Evolutionary conservation across 768 basidiomycete genomes (phyloP), one percentile per base, ranked within the genome.

Genomic region (Tricholoma bakamatsutake): DNA sequence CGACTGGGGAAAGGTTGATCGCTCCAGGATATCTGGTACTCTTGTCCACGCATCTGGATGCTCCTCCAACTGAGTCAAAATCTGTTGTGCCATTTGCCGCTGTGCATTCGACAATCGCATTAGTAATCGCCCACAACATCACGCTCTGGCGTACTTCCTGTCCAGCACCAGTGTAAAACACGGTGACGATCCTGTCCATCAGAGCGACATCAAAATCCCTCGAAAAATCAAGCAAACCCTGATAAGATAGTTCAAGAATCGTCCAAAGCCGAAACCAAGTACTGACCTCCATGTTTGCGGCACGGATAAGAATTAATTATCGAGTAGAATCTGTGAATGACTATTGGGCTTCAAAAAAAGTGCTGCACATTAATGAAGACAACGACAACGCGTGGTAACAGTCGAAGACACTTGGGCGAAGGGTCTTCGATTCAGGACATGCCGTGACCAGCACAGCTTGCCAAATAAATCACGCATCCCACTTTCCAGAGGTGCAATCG

Each of bases 41-140:
- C 91, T 82, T 59, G 94, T 94, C 97, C 97, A 99, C 34, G 95
- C 87, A 57, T 98, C 96, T 15, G 91, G 90, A 69, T 93, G 81
- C 57, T 99, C 97, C 72, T 98, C 93, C 67, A 99, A 88, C 67
- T 95, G 93, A 6, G 96, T 97, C 62, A 99, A 80, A 59, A 93
- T 79, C 69, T 89, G 88, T 72, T 98, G 96, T 11, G 96, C 96
- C 69, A 87, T 70, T 83, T 90, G 88, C 90, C 94, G 96, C 95
- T 98, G 66, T 46, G 51, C 40, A 54, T 54, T 50, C 21, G 45
- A 60, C 33, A 43, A 63, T 63, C 59, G 64, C 28, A 69, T 73
- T 58, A 67, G 63, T 56, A 49, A 52, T 52, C 49, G 55, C 27
- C 9, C 58, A 42, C 48, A 15, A 17, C 18, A 48, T 62, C 53